A percentile compares a stretch with the other conserved stretches of the same genome.
These are phyloP conservation scores for Chaetothyriales sp. DNA, from an alignment of 2,329 filamentous ascomycete genomes.

Conservation along the genomic window DNA sequence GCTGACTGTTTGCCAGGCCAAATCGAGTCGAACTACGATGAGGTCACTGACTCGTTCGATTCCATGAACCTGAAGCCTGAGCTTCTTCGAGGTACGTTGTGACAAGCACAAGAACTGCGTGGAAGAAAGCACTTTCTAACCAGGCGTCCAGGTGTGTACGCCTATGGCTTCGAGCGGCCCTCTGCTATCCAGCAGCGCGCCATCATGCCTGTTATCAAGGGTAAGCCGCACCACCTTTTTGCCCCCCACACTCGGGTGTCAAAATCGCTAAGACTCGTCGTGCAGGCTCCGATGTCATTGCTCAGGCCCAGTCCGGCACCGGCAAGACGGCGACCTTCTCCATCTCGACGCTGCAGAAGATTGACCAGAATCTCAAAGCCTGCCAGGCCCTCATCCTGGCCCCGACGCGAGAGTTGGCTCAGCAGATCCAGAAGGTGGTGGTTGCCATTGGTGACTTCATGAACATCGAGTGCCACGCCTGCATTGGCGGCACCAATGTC, in stretches of 20 bases:
- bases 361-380: conserved; percentile 85
- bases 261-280: conserved; percentile 14
- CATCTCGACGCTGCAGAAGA: conserved; percentile 96
- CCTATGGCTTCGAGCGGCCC: conserved; percentile 99
- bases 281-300: conserved; percentile 91
- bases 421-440: conserved; percentile 99
- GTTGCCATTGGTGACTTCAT: conserved; percentile 99
- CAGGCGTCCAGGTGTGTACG: conserved; percentile 62
- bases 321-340: conserved; percentile 99
- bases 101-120: conserved; percentile 18
- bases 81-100: conserved; percentile 73
- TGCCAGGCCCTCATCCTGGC: conserved; percentile 98
- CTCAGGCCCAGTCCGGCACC: conserved; percentile 98
- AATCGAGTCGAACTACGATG: conserved; percentile 99
- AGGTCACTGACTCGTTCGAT: conserved; percentile 98
- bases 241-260: conserved; percentile 4
- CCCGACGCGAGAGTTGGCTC: conserved; percentile 93
- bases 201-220: conserved; percentile 99
- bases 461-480: conserved; percentile 97
- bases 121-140: conserved; percentile 3
- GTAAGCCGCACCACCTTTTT: conserved; percentile 50
- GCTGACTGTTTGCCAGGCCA: conserved; percentile 49
- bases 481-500: conserved; percentile 96
- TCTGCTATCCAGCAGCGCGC: conserved; percentile 99
- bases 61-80: conserved; percentile 94